phyloP scores from a whole-genome alignment of 495 filamentous ascomycete genomes.

The Aspergillus sparsus region DNA sequence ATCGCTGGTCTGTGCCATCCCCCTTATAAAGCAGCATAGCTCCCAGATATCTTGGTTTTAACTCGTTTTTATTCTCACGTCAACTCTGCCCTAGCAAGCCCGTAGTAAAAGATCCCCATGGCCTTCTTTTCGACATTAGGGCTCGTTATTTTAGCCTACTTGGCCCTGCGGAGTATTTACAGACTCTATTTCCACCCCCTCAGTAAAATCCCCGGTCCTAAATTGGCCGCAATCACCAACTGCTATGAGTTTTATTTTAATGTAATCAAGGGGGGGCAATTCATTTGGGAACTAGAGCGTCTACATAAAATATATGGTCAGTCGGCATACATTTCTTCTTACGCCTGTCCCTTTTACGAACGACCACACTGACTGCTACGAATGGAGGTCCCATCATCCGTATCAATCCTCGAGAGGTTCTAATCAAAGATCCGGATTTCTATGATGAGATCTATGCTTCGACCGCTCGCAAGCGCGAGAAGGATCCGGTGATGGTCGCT shows the following conservation, averaged over 20 bases:
- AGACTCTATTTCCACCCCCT: not conserved
- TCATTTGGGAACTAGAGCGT: conserved; percentile 42
- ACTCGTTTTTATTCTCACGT: not conserved
- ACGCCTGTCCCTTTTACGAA: not conserved
- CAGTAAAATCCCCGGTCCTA: conserved; percentile 39
- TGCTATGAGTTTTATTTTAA: conserved; percentile 56
- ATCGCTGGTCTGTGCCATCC: not conserved
- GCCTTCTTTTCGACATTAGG: not conserved
- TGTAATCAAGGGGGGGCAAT: conserved; percentile 38
- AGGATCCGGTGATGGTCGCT: conserved; percentile 18
- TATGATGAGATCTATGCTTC: conserved; percentile 38
- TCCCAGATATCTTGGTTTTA: not conserved
- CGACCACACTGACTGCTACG: conserved; percentile 18
- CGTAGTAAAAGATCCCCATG: not conserved
- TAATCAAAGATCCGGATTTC: conserved; percentile 38
- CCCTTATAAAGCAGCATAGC: not conserved
- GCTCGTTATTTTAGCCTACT: not conserved
- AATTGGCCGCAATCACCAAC: conserved; percentile 46
- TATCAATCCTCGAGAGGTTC: conserved; percentile 53
- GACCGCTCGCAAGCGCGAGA: conserved; percentile 25
- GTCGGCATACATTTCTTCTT: not conserved
- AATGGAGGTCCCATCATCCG: conserved; percentile 56
- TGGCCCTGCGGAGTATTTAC: not conserved
- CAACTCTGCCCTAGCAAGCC: not conserved
- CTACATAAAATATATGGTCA: conserved; percentile 46